Conservation (phyloP, 2,329 filamentous ascomycete genomes). For the Colletotrichum sp. region DNA sequence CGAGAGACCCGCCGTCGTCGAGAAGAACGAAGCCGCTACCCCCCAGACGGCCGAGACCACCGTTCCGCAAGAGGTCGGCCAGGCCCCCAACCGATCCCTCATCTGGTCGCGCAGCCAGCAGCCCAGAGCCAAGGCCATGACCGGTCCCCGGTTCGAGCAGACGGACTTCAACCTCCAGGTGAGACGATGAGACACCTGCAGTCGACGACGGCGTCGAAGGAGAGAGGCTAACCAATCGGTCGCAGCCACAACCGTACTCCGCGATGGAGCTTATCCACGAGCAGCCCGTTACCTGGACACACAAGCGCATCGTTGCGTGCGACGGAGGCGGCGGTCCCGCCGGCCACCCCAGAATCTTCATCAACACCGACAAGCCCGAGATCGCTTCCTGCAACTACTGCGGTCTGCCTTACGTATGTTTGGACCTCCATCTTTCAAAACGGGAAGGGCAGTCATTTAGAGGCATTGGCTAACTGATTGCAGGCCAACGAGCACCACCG, state of each 20-base stretch:
- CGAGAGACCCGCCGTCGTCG: slow-evolving; percentile 46
- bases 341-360: slow-evolving; percentile 93
- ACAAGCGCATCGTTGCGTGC: slow-evolving; percentile 81
- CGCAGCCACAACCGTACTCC: slow-evolving; percentile 82
- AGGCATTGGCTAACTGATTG: neutral
- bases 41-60: slow-evolving; percentile 49
- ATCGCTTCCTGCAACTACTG: slow-evolving; percentile 93
- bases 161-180: slow-evolving; percentile 94
- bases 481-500: slow-evolving; percentile 92
- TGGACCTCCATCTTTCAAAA: neutral
- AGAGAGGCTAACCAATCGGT: neutral
- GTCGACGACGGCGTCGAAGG: neutral
- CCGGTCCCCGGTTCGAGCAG: slow-evolving; percentile 95
- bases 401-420: slow-evolving; percentile 86
- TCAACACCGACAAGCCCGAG: slow-evolving; percentile 97
- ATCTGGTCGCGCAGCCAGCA: slow-evolving; percentile 90
- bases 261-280: slow-evolving; percentile 97
- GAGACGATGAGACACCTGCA: slow-evolving; percentile 34
- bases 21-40: slow-evolving; percentile 44
- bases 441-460: neutral
- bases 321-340: slow-evolving; percentile 90
- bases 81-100: slow-evolving; percentile 84
- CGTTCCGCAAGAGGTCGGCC: slow-evolving; percentile 58
- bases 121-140: slow-evolving; percentile 83
- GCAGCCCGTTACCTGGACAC: slow-evolving; percentile 91